Base-by-base conservation (phyloP, 208 protist genomes). In the Herpetomonas tarakana region DNA sequence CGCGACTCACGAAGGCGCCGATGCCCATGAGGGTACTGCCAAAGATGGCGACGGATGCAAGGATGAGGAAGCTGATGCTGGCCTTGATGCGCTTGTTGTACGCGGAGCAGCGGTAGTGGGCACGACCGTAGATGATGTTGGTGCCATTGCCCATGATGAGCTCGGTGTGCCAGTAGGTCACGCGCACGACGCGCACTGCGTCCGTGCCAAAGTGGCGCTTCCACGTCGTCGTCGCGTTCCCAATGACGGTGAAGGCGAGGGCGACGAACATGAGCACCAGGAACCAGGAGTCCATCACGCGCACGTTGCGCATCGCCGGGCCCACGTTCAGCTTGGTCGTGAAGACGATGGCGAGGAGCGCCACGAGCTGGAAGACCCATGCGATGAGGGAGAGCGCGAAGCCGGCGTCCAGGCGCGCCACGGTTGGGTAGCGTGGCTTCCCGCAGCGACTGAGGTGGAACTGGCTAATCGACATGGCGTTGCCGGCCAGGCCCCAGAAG, bases 101-200 rank as follows among this genome's bases (percentile, higher is more conserved):
- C 41, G 71, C 71, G 19, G 41, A 63, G 76, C 79, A 86, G 60
- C 74, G 71, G 65, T 91, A 83, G 54, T 59, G 45, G 25, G 44
- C 52, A 26, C 65, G 73, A 58, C 66, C 68, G 50, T 75, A 81
- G 65, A 75, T 70, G 53, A 85, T 19, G 44, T 38, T 65, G 11
- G 66, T 76, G 49, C 71, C 78, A 44, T 76, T 65, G 26, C 9
- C 52, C 52, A 74, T 65, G 24, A 87, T 63, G 1, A 86, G 39
- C 69, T 89, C 75, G 2, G 72, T 83, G 58, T 89, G 74, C 78
- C 82, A 85, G 78, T 85, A 86, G 18, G 75, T 75, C 28, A 89
- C 72, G 25, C 72, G 70, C 55, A 81, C 77, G 49, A 78, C 72
- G 12, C 65, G 18, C 51, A 89, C 76, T 1, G 73, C 50, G 31